phyloP scores from a whole-genome alignment of 2,329 filamentous ascomycete species.

The Nemania serpens region DNA sequence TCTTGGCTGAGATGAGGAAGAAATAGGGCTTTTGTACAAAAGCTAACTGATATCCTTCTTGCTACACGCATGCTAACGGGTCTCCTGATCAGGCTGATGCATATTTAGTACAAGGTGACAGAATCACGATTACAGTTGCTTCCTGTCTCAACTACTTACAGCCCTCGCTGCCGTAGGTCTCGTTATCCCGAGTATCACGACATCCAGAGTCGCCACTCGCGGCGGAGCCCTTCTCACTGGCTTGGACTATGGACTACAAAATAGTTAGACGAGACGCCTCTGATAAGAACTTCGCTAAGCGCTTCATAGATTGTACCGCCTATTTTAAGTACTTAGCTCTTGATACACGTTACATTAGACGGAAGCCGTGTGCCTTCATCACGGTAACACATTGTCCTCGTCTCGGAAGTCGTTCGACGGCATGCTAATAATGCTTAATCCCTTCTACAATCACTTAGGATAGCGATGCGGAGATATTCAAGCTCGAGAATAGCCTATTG shows the following conservation, averaged over 20 bases:
- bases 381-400: too few species aligned
- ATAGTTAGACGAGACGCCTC: background rate
- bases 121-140: background rate
- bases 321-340: too few species aligned
- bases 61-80: conserved; percentile 24
- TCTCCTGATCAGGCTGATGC: conserved; percentile 4
- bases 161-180: conserved; percentile 1
- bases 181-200: conserved; percentile 13
- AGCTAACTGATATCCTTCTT: conserved; percentile 34
- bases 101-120: conserved; percentile 24
- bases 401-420: too few species aligned
- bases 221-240: conserved; percentile 18
- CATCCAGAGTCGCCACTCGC: conserved; percentile 13
- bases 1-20: too few species aligned
- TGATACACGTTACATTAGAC: too few species aligned
- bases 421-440: too few species aligned
- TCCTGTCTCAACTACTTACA: background rate
- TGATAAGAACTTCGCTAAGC: background rate
- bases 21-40: too few species aligned
- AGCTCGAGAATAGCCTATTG: too few species aligned
- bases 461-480: too few species aligned
- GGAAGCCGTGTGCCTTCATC: too few species aligned
- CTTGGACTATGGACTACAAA: conserved; percentile 20
- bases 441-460: too few species aligned
- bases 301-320: background rate